Base-by-base conservation (phyloP, 1,284 basidiomycete species). In the Ustilago nuda region DNA sequence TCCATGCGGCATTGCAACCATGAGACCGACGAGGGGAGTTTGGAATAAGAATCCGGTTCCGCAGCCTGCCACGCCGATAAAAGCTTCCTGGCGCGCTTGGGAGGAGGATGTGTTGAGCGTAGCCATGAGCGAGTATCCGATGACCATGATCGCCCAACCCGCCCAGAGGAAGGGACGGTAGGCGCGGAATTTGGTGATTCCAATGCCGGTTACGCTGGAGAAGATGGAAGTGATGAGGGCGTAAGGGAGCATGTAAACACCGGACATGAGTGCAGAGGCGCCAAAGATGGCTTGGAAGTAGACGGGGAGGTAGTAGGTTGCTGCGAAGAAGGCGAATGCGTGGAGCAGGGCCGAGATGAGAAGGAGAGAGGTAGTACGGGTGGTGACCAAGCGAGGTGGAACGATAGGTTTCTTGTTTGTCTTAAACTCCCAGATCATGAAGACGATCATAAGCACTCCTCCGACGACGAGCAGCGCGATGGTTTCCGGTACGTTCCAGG, bases 391-490 rank as follows among this genome's bases (percentile, higher is more conserved):
- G 4, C 93, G 89, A 8, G 92, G 91, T 8, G 93, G 93, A 8
- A 97, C 87, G 72, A 96, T 93, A 0, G 94, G 92, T 12, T 92
- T 89, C 53, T 88, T 60, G 27, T 67, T 91, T 0, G 94, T 95
- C 68, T 86, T 88, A 4, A 89, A 69, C 83, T 94, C 93, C 79
- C 93, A 92, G 36, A 91, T 75, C 6, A 88, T 88, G 13, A 90
- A 91, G 0, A 84, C 73, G 4, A 92, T 48, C 23, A 95, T 87
- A 1, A 92, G 72, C 1, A 88, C 88, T 19, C 87, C 87, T 12
- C 95, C 95, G 56, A 93, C 87, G 1, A 88, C 88, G n/a, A 97
- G 88, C 5, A 92, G 88, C 1, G 89, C 89, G 54, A 95, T 94
- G 0, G 93, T 92, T 69, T 90, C 84, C 3, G 90, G 85, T 9